Conservation (phyloP, 2,329 filamentous ascomycete species). For the Chaetomium strumarium region DNA sequence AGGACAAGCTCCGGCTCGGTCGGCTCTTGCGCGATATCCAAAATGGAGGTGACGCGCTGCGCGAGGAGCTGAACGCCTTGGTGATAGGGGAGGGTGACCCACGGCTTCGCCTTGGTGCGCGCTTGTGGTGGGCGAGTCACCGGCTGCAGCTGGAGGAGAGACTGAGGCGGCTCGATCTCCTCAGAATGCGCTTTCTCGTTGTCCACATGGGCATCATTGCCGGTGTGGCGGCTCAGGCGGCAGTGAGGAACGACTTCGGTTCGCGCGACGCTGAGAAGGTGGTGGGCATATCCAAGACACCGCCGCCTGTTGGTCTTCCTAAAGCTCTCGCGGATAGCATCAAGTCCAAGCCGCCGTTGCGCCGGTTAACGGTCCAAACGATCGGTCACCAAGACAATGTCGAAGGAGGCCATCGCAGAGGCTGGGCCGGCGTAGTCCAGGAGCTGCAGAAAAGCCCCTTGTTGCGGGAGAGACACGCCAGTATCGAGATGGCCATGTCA, state of each 20-base stretch:
- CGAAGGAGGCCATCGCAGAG: constrained; percentile 43
- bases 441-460: constrained; percentile 56
- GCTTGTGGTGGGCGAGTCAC: constrained; percentile 54
- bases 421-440: constrained; percentile 58
- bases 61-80: constrained; percentile 52
- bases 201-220: constrained; percentile 58
- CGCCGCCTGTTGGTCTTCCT: constrained; percentile 27
- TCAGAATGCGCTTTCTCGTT: constrained; percentile 60
- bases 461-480: constrained; percentile 57
- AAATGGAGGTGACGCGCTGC: constrained; percentile 53
- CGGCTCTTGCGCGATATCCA: constrained; percentile 57
- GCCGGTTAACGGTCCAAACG: constrained; percentile 48
- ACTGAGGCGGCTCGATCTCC: constrained; percentile 52
- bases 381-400: constrained; percentile 48
- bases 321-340: constrained; percentile 40
- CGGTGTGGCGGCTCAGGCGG: constrained; percentile 31
- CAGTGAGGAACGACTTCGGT: constrained; percentile 31
- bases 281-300: constrained; percentile 9
- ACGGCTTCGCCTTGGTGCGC: constrained; percentile 41
- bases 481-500: constrained; percentile 53
- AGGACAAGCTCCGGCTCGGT: constrained; percentile 56
- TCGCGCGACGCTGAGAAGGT: constrained; percentile 30
- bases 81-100: constrained; percentile 41
- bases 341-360: constrained; percentile 42
- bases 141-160: constrained; percentile 50